Evolutionary conservation across 2,329 filamentous ascomycete genomes (phyloP).

Genomic region (Colletotrichum zoysiae): DNA sequence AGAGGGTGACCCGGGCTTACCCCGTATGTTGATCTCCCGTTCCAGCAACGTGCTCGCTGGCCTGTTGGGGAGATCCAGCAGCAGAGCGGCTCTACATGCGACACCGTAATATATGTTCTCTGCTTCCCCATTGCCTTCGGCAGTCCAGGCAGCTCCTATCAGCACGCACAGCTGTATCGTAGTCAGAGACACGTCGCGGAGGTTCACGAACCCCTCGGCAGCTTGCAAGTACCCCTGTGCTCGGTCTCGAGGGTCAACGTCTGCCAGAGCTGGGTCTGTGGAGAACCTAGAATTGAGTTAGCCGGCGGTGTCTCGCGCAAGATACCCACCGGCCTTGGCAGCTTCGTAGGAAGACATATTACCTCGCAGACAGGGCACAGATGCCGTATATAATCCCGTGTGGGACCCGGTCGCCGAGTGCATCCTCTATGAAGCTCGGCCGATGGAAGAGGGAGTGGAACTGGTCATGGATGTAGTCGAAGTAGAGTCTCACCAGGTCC

Average conservation of each 20-base stretch:
- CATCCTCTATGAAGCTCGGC: slow-evolving; percentile 46
- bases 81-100: slow-evolving; percentile 51
- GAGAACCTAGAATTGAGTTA: slow-evolving; percentile 44
- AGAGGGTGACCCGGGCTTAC: slow-evolving; percentile 38
- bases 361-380: slow-evolving; percentile 46
- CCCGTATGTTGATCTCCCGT: slow-evolving; percentile 51
- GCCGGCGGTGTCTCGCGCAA: background rate
- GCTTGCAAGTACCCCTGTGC: slow-evolving; percentile 43
- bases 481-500: slow-evolving; percentile 50
- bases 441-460: slow-evolving; percentile 53
- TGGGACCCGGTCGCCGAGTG: slow-evolving; percentile 43
- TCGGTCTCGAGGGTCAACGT: slow-evolving; percentile 44
- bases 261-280: slow-evolving; percentile 42
- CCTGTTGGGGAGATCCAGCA: slow-evolving; percentile 52
- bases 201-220: slow-evolving; percentile 47
- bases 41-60: slow-evolving; percentile 46
- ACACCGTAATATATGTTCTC: slow-evolving; percentile 56
- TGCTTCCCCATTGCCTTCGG: slow-evolving; percentile 51
- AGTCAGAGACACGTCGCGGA: slow-evolving; percentile 52
- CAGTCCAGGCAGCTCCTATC: slow-evolving; percentile 51
- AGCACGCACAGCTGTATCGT: slow-evolving; percentile 56
- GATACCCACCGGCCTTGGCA: background rate
- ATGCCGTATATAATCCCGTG: slow-evolving; percentile 46
- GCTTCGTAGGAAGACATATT: slow-evolving; percentile 1
- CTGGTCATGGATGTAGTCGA: slow-evolving; percentile 52